Evolutionary conservation across 169 alveolate genomes (phyloP).

Genomic region (Eimeria acervulina): DNA sequence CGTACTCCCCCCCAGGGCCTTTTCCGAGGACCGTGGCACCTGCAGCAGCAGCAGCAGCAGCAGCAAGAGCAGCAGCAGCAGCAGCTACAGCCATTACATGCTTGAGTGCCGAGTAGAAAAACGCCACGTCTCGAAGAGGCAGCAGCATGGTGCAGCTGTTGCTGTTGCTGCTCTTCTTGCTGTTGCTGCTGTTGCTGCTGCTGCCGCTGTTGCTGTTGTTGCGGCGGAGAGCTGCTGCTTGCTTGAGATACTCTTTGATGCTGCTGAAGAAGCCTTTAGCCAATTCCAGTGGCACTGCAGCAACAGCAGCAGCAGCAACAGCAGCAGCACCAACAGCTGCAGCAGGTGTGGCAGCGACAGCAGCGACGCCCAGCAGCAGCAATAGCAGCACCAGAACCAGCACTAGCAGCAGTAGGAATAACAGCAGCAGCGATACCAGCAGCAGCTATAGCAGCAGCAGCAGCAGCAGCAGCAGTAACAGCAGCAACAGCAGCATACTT

Average conservation of each 20-base stretch:
- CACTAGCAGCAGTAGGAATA: not conserved
- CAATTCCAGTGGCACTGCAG: constrained; percentile 38
- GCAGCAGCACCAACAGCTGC: not conserved
- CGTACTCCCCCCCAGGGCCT: not conserved
- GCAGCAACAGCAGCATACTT: constrained; percentile 63
- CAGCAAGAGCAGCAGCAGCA: not conserved
- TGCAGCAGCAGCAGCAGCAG: constrained; percentile 8
- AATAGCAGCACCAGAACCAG: not conserved
- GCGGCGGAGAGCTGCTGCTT: constrained; percentile 31
- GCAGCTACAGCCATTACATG: not conserved
- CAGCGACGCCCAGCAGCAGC: not conserved
- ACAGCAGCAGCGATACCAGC: not conserved
- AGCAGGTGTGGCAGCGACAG: not conserved
- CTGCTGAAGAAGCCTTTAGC: constrained; percentile 23
- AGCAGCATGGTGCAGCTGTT: constrained; percentile 52
- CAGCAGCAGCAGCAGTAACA: constrained; percentile 38
- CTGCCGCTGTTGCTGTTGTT: not conserved
- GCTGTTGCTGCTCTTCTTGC: constrained; percentile 9
- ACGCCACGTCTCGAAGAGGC: constrained; percentile 59
- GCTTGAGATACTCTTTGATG: not conserved
- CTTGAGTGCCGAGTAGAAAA: constrained; percentile 52
- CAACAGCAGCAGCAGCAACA: constrained; percentile 16
- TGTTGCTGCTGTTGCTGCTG: not conserved
- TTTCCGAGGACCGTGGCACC: not conserved
- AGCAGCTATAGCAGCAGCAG: not conserved